phyloP scores from a whole-genome alignment of 2,329 filamentous ascomycete species.

The Diaporthe vexans region DNA sequence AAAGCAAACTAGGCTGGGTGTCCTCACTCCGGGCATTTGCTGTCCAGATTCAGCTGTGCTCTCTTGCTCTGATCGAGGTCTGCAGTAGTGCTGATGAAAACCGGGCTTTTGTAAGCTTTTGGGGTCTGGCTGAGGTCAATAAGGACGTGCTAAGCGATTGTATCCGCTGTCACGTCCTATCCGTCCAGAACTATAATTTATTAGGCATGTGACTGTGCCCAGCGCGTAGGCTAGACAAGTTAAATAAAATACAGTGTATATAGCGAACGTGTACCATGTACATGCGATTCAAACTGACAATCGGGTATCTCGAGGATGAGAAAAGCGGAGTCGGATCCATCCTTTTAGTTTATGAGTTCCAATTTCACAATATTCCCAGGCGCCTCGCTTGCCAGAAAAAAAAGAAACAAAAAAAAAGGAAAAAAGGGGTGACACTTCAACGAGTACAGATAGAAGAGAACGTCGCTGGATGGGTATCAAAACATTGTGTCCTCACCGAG shows the following conservation, averaged over 20 bases:
- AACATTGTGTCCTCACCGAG: slow-evolving; percentile 5
- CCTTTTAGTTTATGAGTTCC: background rate
- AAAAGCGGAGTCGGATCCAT: background rate
- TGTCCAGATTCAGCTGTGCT: too few relatives aligned
- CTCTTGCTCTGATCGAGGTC: background rate
- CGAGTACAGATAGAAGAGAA: background rate
- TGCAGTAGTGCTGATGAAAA: background rate
- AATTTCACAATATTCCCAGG: background rate
- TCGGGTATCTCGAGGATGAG: slow-evolving; percentile 12
- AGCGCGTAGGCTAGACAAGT: background rate
- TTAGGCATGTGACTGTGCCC: background rate
- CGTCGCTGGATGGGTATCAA: slow-evolving; percentile 1
- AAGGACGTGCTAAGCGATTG: background rate
- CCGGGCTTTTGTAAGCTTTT: background rate
- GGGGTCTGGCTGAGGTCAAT: background rate
- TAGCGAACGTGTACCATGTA: background rate
- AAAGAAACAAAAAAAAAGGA: too few relatives aligned
- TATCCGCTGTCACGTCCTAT: background rate
- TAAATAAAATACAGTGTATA: background rate
- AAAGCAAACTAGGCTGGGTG: background rate
- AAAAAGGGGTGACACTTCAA: background rate
- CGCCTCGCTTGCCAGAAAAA: slow-evolving; percentile 1
- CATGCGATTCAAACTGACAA: background rate
- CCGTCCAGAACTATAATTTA: background rate
- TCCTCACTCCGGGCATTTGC: background rate